Percentiles rank a stretch among this genome's conserved stretches.
These are phyloP conservation scores for Streptanthus diversifolius DNA, from an alignment of 345 rosid species.

Conservation along the genomic window DNA sequence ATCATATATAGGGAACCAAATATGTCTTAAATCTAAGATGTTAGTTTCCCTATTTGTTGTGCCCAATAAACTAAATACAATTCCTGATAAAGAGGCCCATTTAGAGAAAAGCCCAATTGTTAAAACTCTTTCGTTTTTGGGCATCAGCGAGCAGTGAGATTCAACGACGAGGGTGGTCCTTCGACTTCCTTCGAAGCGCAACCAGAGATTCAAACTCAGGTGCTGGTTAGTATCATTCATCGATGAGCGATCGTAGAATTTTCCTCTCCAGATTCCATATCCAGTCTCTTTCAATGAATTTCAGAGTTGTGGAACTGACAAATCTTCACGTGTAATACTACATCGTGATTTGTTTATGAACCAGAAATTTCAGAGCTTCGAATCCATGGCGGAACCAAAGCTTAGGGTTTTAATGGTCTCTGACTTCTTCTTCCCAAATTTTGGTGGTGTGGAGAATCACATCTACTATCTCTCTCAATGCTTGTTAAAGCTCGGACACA, in stretches of 20 bases:
- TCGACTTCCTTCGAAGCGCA: not conserved
- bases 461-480: slow-evolving; percentile 91
- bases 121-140: not conserved
- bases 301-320: not conserved
- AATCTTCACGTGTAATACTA: not conserved
- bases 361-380: not conserved
- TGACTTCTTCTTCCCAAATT: slow-evolving; percentile 95
- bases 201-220: not conserved
- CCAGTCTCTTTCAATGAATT: not conserved
- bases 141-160: not conserved
- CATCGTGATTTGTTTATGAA: not conserved
- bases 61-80: not conserved
- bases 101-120: not conserved
- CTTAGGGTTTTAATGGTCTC: slow-evolving; percentile 87
- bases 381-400: slow-evolving; percentile 50
- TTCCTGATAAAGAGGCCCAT: not conserved
- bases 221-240: not conserved
- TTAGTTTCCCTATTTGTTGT: no score
- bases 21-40: no score
- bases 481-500: slow-evolving; percentile 86
- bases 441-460: slow-evolving; percentile 95
- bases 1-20: no score
- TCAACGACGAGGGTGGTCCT: not conserved
- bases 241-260: not conserved
- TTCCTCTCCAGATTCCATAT: not conserved